Conservation (phyloP, 2,329 filamentous ascomycete genomes). For the Cladophialophora bantiana region DNA sequence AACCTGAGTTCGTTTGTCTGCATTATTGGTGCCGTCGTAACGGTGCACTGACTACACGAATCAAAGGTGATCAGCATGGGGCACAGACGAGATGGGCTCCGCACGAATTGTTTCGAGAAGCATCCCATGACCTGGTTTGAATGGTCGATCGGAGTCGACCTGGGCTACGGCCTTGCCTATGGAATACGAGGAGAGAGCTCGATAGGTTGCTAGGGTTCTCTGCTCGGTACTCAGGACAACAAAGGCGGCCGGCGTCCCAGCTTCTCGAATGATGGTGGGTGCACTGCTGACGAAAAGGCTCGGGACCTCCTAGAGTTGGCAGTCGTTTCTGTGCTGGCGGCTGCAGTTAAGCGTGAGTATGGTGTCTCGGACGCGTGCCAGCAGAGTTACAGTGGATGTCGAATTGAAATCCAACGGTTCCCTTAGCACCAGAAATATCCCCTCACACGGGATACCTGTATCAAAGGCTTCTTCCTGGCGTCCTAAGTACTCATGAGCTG, state of each 20-base stretch:
- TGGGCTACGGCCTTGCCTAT: slow-evolving; percentile 14
- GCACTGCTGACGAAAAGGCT: not conserved
- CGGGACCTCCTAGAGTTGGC: not conserved
- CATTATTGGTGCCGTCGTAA: slow-evolving; percentile 34
- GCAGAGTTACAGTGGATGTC: slow-evolving; percentile 21
- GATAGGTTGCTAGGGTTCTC: not conserved
- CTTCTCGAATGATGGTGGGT: not conserved
- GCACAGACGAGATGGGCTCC: slow-evolving; percentile 10
- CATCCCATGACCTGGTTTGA: slow-evolving; percentile 10
- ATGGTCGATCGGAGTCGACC: slow-evolving; percentile 5
- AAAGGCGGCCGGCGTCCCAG: not conserved
- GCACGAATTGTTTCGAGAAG: slow-evolving; percentile 27
- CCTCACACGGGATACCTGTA: not conserved
- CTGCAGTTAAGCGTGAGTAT: slow-evolving; percentile 30
- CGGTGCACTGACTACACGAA: slow-evolving; percentile 17
- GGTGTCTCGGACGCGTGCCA: slow-evolving; percentile 37
- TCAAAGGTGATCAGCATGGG: slow-evolving; percentile 3
- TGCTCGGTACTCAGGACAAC: not conserved
- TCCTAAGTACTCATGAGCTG: slow-evolving; percentile 2
- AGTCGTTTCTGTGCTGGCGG: not conserved
- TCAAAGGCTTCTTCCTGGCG: not conserved
- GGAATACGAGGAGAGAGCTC: not conserved
- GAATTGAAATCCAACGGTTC: slow-evolving; percentile 1
- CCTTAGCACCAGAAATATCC: not conserved
- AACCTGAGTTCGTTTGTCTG: slow-evolving; percentile 5